Evolutionary conservation across 1,139 yeast species (phyloP).

Genomic region (Trichomonascaceae sp.): DNA sequence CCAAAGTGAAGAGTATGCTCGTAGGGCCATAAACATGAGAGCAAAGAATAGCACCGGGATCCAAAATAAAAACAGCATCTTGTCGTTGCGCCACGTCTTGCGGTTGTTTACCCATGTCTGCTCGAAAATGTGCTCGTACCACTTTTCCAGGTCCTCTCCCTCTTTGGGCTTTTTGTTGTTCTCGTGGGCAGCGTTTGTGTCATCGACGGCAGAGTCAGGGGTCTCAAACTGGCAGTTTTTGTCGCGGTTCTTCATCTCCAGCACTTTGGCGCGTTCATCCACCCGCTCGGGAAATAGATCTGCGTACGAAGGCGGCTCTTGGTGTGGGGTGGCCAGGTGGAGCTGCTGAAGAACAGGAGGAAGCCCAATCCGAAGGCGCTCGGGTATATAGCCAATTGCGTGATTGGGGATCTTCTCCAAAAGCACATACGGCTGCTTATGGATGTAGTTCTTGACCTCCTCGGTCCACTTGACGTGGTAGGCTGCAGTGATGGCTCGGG

Average conservation of each 20-base stretch:
- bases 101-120: constrained; percentile 18
- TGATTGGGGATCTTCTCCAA: neutral
- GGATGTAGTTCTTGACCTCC: neutral
- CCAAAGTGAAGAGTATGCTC: neutral
- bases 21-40: constrained; percentile 8
- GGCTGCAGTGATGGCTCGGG: neutral
- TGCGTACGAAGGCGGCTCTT: constrained; percentile 50
- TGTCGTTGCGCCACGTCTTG: constrained; percentile 63
- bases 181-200: constrained; percentile 6
- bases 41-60: constrained; percentile 21
- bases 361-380: constrained; percentile 4
- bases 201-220: constrained; percentile 4
- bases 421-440: neutral
- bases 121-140: constrained; percentile 16
- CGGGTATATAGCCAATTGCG: constrained; percentile 1
- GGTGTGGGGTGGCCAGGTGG: constrained; percentile 1
- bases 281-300: constrained; percentile 61
- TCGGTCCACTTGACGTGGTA: neutral
- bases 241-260: constrained; percentile 9
- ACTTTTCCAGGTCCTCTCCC: constrained; percentile 7
- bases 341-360: constrained; percentile 4
- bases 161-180: constrained; percentile 8
- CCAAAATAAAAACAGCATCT: constrained; percentile 76
- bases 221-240: constrained; percentile 5
- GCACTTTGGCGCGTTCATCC: constrained; percentile 25